A percentile compares a stretch with the other conserved stretches of the same genome.
phyloP scores from a whole-genome alignment of 1,139 yeast species.

The Sugiyamaella paludigena region DNA sequence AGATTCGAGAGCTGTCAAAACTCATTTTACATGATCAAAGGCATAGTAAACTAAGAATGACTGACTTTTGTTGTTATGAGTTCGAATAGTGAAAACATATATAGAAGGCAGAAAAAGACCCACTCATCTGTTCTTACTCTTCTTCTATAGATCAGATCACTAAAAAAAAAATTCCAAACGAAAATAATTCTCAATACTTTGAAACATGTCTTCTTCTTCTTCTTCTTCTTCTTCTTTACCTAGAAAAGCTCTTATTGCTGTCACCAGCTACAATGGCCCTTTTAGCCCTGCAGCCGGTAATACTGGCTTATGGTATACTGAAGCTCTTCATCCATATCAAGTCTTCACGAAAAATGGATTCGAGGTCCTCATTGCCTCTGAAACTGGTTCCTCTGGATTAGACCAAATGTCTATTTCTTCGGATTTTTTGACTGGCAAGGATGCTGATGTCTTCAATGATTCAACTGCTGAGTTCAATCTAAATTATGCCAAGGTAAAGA shows the following conservation, averaged over 20 bases:
- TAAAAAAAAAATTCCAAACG: too few species aligned
- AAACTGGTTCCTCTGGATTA: constrained; percentile 53
- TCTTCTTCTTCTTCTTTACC: too few species aligned
- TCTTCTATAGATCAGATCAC: too few species aligned
- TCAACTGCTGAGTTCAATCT: constrained; percentile 42
- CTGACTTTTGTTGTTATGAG: too few species aligned
- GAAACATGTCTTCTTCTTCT: too few species aligned
- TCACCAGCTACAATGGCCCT: constrained; percentile 49
- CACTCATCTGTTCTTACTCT: too few species aligned
- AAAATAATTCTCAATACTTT: too few species aligned
- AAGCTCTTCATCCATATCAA: constrained; percentile 57
- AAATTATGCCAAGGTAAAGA: constrained; percentile 33
- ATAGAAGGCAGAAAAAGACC: too few species aligned
- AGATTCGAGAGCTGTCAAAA: too few species aligned
- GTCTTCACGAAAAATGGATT: constrained; percentile 48
- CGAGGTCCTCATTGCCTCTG: constrained; percentile 56
- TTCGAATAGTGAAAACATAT: too few species aligned
- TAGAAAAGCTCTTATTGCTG: constrained; percentile 49
- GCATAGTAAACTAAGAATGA: too few species aligned
- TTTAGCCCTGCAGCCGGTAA: constrained; percentile 55
- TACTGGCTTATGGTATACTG: constrained; percentile 56
- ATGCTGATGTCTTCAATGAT: constrained; percentile 42
- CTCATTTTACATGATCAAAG: too few species aligned
- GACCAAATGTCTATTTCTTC: constrained; percentile 52
- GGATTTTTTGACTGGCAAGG: constrained; percentile 47